Evolutionary conservation across 2,329 filamentous ascomycete genomes (phyloP).

Genomic region (Sporothrix phasma): DNA sequence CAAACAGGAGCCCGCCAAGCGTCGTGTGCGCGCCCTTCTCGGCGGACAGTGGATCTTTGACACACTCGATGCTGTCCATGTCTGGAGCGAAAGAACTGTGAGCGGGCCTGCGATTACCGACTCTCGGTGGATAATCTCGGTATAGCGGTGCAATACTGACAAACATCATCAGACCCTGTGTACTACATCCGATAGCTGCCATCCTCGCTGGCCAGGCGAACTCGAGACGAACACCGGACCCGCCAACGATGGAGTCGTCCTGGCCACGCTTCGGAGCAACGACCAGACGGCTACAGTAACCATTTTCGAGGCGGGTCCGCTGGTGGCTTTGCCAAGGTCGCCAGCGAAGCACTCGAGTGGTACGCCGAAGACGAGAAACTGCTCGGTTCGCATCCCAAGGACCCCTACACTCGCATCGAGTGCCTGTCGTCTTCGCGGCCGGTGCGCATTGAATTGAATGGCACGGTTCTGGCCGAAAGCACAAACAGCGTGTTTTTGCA

Average conservation of each 20-base stretch:
- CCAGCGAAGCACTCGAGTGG: slow-evolving; percentile 22
- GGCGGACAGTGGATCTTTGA: slow-evolving; percentile 26
- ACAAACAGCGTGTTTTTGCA: slow-evolving; percentile 42
- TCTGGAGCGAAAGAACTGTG: slow-evolving; percentile 29
- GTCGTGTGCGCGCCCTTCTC: slow-evolving; percentile 27
- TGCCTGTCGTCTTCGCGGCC: slow-evolving; percentile 45
- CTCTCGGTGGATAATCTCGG: not conserved
- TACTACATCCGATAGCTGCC: slow-evolving; percentile 25
- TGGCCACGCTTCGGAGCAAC: slow-evolving; percentile 18
- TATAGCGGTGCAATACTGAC: not conserved
- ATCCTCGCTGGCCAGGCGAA: slow-evolving; percentile 16
- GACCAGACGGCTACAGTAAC: slow-evolving; percentile 20
- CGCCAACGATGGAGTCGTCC: slow-evolving; percentile 16
- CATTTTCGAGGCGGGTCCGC: slow-evolving; percentile 14
- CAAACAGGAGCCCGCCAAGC: slow-evolving; percentile 25
- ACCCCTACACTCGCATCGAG: slow-evolving; percentile 57
- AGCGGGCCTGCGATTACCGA: not conserved
- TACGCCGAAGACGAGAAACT: slow-evolving; percentile 31
- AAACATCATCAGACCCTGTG: slow-evolving; percentile 20
- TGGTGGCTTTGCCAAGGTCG: slow-evolving; percentile 21
- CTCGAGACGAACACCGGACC: slow-evolving; percentile 6
- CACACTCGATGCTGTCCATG: slow-evolving; percentile 26
- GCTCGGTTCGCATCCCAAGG: slow-evolving; percentile 46
- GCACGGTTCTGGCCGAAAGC: slow-evolving; percentile 38
- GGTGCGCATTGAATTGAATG: slow-evolving; percentile 40